Evolutionary conservation across 768 basidiomycete genomes (phyloP), one percentile per base, ranked within the genome.

Genomic region (Sutorius australiensis): DNA sequence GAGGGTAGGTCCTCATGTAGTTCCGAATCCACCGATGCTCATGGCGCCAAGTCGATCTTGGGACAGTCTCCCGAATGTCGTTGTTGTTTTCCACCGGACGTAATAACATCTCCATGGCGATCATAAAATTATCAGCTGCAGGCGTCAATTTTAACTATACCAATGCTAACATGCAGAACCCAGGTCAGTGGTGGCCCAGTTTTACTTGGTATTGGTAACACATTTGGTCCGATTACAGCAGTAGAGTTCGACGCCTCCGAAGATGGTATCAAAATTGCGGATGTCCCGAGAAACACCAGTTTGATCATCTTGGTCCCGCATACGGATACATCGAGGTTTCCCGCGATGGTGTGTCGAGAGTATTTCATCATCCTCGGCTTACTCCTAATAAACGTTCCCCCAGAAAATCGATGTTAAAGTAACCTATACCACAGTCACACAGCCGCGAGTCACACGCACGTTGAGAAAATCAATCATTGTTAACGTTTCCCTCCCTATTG

Each of bases 401-500:
- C 48, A 89, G 89, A 84, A 87, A 86, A 78, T 93, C 28, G 75
- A 75, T 11, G 65, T 88, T 38, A 75, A 77, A 32, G 78, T 88
- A 16, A 81, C 85, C 46, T 98, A 97, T 67, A 73, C 68, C 6
- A 89, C 89, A 0, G 63, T 61, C 6, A 58, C 72, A 1, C 80
- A 87, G 53, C 78, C 84, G 1, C 70, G 70, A 3, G 58, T 86
- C 5, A 68, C 69, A 14, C 79, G 92, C 34, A 78, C 68, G 6
- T 67, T 91, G 27, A 75, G 73, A 36, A 74, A 81, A 30, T 76
- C 80, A 12, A 78, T 80, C 52, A 68, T 77, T 3, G 74, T 95
- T 5, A 75, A 79, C 13, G 83, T 87, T 7, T 78, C 87, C 0
- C 75, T 98, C 4, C 95, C 95, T 0, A 76, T 99, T 40, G 82